Evolutionary conservation across 202 grass and related monocot species (phyloP), one percentile per base, ranked within the genome.

Genomic region (Schoenoplectus triqueter): DNA sequence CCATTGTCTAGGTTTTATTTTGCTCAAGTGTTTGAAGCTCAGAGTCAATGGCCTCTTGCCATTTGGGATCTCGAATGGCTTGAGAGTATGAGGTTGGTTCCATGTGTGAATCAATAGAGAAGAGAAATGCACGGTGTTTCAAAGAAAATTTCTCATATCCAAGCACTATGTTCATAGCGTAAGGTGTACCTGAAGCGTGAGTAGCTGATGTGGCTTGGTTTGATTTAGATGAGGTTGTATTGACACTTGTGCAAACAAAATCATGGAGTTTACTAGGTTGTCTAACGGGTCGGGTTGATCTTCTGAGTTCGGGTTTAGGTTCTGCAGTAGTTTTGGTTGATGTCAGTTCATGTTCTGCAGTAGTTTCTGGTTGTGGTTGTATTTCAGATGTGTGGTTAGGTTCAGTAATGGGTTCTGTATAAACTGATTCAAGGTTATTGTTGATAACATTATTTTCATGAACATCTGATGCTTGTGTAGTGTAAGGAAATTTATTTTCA

Each of bases 1-100:
- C 61, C 41, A 83, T 21, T 14, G 22, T 69, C 80, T 63, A 83
- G 21, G 81, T 84, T 11, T 84, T 44, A 41, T 84, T 84, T 10
- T 5, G 10, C 20, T 73, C 45, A 57, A 84, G 64, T 9, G 67
- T 67, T 10, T 84, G 2, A 61, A 84, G 66, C 47, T 84, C 66
- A 14, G 11, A 20, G 6, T 11, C 3, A 14, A 84, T 84, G 3
- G 82, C 82, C 31, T 71, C 48, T 15, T 1, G 1, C 66, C 67
- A 84, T 1, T 73, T 84, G 14, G n/a, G 10, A 39, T 85, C 31
- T 11, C 46, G 13, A 8, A 76, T 10, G 21, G 69, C 83, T 40
- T 85, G 19, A 11, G 45, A 31, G 74, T 19, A 62, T 1, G 6
- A 14, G 1, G 8, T 40, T 47, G 83, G 69, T 9, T 76, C 50